Evolutionary conservation across 2,329 filamentous ascomycete genomes (phyloP).

Genomic region (Venturia nashicola): DNA sequence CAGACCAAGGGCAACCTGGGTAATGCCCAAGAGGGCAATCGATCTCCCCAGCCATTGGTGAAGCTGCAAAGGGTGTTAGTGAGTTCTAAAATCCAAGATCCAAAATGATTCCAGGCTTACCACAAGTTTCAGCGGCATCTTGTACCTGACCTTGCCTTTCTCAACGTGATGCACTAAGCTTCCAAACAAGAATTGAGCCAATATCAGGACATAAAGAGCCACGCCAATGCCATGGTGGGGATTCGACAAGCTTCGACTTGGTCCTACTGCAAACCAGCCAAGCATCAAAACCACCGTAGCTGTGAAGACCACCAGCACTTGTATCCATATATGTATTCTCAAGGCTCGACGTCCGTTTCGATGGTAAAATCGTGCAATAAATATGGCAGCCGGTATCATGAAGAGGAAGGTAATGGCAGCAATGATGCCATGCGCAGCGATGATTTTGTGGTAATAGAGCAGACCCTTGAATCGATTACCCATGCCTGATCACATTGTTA

Average conservation of each 20-base stretch:
- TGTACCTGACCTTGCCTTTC: conserved; percentile 38
- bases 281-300: conserved; percentile 61
- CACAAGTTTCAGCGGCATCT: conserved; percentile 46
- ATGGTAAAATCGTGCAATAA: conserved; percentile 60
- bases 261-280: conserved; percentile 68
- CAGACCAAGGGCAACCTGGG: conserved; percentile 78
- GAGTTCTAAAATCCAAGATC: neutral
- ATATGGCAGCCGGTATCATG: conserved; percentile 60
- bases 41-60: conserved; percentile 81
- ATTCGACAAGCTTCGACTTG: conserved; percentile 59
- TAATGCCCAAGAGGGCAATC: conserved; percentile 68
- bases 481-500: conserved; percentile 48
- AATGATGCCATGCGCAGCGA: conserved; percentile 60
- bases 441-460: conserved; percentile 56
- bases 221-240: conserved; percentile 77
- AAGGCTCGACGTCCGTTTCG: conserved; percentile 49
- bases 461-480: conserved; percentile 64
- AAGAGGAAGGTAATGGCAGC: conserved; percentile 63
- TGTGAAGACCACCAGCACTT: conserved; percentile 56
- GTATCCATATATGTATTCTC: conserved; percentile 60
- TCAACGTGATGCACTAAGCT: conserved; percentile 47
- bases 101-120: conserved; percentile 24
- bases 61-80: conserved; percentile 38
- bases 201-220: conserved; percentile 61
- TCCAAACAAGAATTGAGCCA: conserved; percentile 60